A percentile compares a stretch with the other conserved stretches of the same genome.
Conservation (phyloP, 768 basidiomycete genomes). For the Polyporus arcularius region DNA sequence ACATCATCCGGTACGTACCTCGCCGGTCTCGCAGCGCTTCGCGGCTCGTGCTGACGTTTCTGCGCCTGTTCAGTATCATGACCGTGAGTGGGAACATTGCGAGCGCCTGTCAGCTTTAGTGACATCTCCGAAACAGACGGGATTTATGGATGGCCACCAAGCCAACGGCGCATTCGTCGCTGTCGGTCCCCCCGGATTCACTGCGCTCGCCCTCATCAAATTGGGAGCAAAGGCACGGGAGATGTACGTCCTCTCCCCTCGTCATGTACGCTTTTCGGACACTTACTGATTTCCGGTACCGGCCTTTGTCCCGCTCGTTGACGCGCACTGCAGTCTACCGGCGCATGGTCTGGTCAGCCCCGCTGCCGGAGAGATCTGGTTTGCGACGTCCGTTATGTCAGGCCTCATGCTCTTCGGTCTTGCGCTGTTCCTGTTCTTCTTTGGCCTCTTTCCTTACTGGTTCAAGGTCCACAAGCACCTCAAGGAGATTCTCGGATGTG, state of each 20-base stretch:
- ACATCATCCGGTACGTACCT: conserved; percentile 43
- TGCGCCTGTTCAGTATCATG: conserved; percentile 33
- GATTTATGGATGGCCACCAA: conserved; percentile 48
- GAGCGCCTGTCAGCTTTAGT: background rate
- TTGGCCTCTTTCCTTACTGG: conserved; percentile 48
- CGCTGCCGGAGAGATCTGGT: conserved; percentile 47
- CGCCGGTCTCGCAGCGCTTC: background rate
- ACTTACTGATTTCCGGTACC: background rate
- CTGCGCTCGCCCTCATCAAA: conserved; percentile 47
- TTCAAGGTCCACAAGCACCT: conserved; percentile 50
- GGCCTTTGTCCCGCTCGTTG: conserved; percentile 4
- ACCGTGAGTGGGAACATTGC: conserved; percentile 30
- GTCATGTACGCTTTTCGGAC: background rate
- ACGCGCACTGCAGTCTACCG: conserved; percentile 30
- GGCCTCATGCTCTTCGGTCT: conserved; percentile 46
- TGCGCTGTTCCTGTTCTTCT: conserved; percentile 48
- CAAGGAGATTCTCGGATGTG: conserved; percentile 48
- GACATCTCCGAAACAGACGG: conserved; percentile 35
- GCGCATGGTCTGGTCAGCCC: conserved; percentile 37
- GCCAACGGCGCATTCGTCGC: conserved; percentile 51
- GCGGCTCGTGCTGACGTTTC: conserved; percentile 1
- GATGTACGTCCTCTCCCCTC: conserved; percentile 34
- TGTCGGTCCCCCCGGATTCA: conserved; percentile 52
- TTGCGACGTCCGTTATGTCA: conserved; percentile 39
- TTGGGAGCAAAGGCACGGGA: conserved; percentile 39